A percentile compares a stretch with the other conserved stretches of the same genome.
Evolutionary conservation across 768 basidiomycete genomes (phyloP).

Genomic region (Cyathus striatus): DNA sequence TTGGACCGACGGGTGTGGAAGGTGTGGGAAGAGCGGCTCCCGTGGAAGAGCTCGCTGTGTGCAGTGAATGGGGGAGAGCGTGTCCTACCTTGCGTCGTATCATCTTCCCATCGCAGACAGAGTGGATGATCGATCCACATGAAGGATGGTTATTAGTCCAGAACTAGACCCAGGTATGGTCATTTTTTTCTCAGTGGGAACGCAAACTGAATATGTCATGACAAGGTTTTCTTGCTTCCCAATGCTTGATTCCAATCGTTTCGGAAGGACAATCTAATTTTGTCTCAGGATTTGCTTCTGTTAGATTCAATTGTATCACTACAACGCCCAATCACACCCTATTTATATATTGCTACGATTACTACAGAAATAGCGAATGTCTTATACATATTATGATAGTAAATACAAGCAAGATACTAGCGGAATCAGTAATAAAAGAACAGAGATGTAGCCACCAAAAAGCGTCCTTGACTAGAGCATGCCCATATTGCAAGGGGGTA

Average conservation of each 20-base stretch:
- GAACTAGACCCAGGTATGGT: background rate
- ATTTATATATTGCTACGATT: constrained; percentile 1
- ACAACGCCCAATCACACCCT: too few relatives aligned
- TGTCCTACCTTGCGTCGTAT: constrained; percentile 50
- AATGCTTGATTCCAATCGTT: background rate
- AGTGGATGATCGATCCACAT: constrained; percentile 38
- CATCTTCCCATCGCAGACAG: constrained; percentile 50
- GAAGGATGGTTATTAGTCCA: constrained; percentile 21
- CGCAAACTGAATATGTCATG: background rate
- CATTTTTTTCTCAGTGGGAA: background rate
- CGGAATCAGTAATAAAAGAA: constrained; percentile 6
- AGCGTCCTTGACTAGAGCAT: constrained; percentile 20
- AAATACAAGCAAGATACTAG: constrained; percentile 7
- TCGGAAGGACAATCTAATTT: background rate
- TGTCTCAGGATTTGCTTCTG: background rate
- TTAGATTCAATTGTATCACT: background rate
- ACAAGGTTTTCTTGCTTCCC: background rate
- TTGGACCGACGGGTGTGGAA: constrained; percentile 53
- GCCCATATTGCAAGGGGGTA: constrained; percentile 10
- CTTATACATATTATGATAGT: constrained; percentile 14
- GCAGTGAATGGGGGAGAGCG: constrained; percentile 47
- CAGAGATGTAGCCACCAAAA: constrained; percentile 8
- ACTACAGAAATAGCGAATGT: constrained; percentile 1
- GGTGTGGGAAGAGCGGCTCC: constrained; percentile 35
- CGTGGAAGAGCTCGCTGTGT: constrained; percentile 47